phyloP scores from a whole-genome alignment of 257 asterid genomes.

The Leonotis leonurus region DNA sequence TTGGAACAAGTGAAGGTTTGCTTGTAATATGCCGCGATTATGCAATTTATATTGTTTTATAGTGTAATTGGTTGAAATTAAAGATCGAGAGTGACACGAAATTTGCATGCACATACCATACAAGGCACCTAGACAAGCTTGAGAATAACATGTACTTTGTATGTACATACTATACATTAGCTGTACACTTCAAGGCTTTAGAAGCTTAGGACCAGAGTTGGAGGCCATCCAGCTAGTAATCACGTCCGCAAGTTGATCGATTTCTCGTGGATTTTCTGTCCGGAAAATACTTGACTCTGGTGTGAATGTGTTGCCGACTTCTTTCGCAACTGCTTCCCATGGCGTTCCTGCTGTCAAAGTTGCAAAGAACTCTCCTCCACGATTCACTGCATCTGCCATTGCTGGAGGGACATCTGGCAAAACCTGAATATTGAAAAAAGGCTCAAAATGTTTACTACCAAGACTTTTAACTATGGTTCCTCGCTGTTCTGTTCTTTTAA shows the following conservation, averaged over 20 bases:
- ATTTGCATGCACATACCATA: not conserved
- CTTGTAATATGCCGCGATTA: not conserved
- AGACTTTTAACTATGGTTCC: not conserved
- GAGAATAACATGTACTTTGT: not conserved
- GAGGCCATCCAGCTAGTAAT: conserved; percentile 64
- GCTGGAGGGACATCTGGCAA: conserved; percentile 90
- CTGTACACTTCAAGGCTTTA: conserved; percentile 17
- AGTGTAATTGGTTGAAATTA: not conserved
- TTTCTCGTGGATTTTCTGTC: conserved; percentile 48
- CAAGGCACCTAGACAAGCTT: not conserved
- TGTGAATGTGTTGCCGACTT: conserved; percentile 52
- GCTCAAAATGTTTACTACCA: not conserved
- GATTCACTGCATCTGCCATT: conserved; percentile 84
- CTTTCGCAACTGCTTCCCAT: conserved; percentile 87
- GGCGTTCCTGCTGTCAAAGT: conserved; percentile 85
- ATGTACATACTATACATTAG: not conserved
- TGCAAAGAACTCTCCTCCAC: conserved; percentile 79
- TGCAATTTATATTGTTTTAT: not conserved
- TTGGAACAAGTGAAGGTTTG: too few relatives aligned
- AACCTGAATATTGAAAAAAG: conserved; percentile 39
- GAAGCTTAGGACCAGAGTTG: conserved; percentile 51
- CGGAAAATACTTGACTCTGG: conserved; percentile 48
- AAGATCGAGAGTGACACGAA: not conserved
- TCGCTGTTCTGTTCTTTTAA: not conserved
- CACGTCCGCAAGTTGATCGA: conserved; percentile 59